Percentiles rank a stretch among this genome's conserved stretches.
phyloP scores from a whole-genome alignment of 495 filamentous ascomycete genomes.

The Penicillium daleae region DNA sequence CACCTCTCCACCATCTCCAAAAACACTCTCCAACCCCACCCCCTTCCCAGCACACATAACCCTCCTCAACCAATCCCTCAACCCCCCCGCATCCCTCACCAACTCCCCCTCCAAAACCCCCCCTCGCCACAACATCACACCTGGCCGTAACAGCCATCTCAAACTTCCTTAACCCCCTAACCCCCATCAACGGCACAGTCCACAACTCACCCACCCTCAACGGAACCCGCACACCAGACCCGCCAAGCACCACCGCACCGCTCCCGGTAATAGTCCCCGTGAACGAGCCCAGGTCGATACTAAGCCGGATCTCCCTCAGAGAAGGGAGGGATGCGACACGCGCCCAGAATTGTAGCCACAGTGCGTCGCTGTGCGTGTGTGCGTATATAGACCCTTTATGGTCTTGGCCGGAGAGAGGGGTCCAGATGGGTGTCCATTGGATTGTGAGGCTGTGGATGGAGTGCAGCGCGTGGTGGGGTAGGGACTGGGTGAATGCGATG shows the following conservation, averaged over 20 bases:
- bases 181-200: slow-evolving; percentile 37
- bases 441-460: slow-evolving; percentile 34
- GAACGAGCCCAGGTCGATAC: slow-evolving; percentile 43
- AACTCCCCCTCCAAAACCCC: slow-evolving; percentile 36
- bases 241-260: slow-evolving; percentile 22
- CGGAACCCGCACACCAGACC: slow-evolving; percentile 28
- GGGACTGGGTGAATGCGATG: slow-evolving; percentile 37
- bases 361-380: slow-evolving; percentile 45
- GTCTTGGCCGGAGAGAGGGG: slow-evolving; percentile 38
- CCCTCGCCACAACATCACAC: slow-evolving; percentile 39
- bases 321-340: slow-evolving; percentile 26
- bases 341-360: slow-evolving; percentile 44
- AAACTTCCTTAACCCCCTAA: slow-evolving; percentile 39
- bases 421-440: slow-evolving; percentile 47
- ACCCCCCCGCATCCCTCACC: slow-evolving; percentile 30
- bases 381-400: slow-evolving; percentile 43
- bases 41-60: slow-evolving; percentile 32
- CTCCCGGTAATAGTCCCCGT: slow-evolving; percentile 19
- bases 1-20: neutral
- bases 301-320: slow-evolving; percentile 31
- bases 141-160: slow-evolving; percentile 45
- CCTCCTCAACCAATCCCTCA: slow-evolving; percentile 35
- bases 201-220: slow-evolving; percentile 36
- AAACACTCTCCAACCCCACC: neutral
- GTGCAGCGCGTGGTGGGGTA: slow-evolving; percentile 22